Base-by-base conservation (phyloP, 2,329 filamentous ascomycete species). In the Ceratocystis harringtonii region DNA sequence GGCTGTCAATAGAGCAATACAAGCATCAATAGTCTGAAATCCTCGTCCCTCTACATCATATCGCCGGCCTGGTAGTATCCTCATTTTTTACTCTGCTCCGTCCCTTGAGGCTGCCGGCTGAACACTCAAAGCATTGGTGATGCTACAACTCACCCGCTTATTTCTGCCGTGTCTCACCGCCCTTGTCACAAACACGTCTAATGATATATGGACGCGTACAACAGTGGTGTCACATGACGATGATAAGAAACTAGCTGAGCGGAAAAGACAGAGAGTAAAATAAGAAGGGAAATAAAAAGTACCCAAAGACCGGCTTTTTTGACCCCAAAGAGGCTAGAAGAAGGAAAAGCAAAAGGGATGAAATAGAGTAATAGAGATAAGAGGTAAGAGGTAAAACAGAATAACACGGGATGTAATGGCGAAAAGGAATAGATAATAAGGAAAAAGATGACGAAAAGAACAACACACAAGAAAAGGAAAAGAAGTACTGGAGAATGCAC, bases 401-500 rank as follows among this genome's bases (percentile, higher is more conserved):
- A n/a, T 36, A 32, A 19, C 55, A 58, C 55, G 17, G 22, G 28
- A 32, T 58, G 55, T 58, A 58, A 36, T 36, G 55, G 36, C 2
- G 55, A 52, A 52, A 52, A 8, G 48, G 48, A 52, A 57, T 57
- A 32, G 8, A 36, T 41, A 15, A 41, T 41, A 41, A 12, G 36
- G 10, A 36, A 57, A 58, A 32, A 30, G 55, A 30, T 58, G 55
- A 58, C 48, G 25, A 28, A 48, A 52, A 52, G 55, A 58, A 58
- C 55, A 58, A 58, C 55, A 58, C 55, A 36, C 55, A 36, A 58
- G 55, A 58, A 58, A 32, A 32, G 55, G 55, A 58, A 58, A 22
- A 30, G 50, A 22, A 30, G 50, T 48, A 48, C 17, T 2, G 19
- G 44, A 52, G 22, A 36, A 58, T 58, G 55, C 55, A 25, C 55